A percentile compares a stretch with the other conserved stretches of the same genome.
Evolutionary conservation across 2,329 filamentous ascomycete genomes (phyloP).

Genomic region (Cordyceps cicadae): DNA sequence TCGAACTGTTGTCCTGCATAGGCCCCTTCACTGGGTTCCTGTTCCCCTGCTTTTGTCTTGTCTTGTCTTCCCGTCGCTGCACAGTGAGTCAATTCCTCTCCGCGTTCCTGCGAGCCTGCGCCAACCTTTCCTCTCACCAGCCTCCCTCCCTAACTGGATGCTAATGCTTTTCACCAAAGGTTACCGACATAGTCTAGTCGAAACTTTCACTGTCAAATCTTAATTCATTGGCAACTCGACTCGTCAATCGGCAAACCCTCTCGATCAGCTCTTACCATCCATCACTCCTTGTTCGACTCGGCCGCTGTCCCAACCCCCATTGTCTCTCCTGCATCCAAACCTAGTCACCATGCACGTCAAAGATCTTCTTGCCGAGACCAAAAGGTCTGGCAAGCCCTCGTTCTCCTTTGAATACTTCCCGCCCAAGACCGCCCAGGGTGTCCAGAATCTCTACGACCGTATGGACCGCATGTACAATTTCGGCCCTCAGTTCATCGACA

Average conservation of each 20-base stretch:
- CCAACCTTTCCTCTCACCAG: background rate
- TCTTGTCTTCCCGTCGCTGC: background rate
- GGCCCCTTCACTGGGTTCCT: slow-evolving; percentile 12
- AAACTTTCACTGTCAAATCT: background rate
- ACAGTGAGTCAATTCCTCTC: slow-evolving; percentile 9
- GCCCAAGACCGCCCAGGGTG: slow-evolving; percentile 92
- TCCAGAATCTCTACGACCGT: slow-evolving; percentile 97
- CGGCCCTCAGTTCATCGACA: slow-evolving; percentile 92
- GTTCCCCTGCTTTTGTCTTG: background rate
- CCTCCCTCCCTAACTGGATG: background rate
- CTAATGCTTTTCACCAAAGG: background rate
- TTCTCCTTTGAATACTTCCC: slow-evolving; percentile 99
- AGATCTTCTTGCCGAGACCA: slow-evolving; percentile 77
- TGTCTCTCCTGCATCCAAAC: background rate
- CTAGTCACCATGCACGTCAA: slow-evolving; percentile 78
- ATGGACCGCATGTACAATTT: slow-evolving; percentile 98
- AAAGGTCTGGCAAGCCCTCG: slow-evolving; percentile 69
- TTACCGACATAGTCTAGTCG: background rate
- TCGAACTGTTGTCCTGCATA: background rate
- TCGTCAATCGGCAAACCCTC: background rate
- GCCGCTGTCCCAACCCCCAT: background rate
- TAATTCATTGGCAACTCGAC: background rate
- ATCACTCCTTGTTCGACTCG: background rate
- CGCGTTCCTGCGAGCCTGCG: background rate
- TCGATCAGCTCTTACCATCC: background rate